Conservation (phyloP, 208 protist species). For the Acanthamoeba triangularis region DNA sequence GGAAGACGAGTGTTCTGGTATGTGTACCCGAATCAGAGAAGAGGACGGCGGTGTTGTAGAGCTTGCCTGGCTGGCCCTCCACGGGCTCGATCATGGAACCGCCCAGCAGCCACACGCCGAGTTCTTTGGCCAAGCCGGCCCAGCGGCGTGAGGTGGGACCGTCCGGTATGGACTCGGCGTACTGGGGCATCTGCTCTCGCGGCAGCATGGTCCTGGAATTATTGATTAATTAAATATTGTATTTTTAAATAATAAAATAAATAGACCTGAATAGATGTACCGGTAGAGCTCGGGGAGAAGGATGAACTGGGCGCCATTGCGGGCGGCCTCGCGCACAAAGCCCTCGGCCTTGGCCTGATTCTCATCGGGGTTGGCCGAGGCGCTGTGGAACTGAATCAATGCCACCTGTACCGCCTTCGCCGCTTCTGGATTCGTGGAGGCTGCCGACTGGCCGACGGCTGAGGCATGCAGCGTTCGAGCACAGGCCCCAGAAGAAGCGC, state of each 20-base stretch:
- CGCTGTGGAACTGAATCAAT: conserved; percentile 26
- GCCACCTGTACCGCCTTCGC: neutral
- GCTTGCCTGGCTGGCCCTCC: conserved; percentile 17
- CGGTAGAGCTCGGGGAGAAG: conserved; percentile 26
- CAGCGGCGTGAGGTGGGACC: neutral
- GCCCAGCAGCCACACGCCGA: conserved; percentile 36
- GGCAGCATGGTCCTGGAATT: neutral
- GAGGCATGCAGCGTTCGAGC: neutral
- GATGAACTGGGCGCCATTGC: conserved; percentile 17
- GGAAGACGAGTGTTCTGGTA: neutral
- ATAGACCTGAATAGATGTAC: neutral
- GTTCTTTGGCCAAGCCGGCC: neutral
- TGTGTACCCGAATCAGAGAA: conserved; percentile 1
- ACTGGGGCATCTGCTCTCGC: conserved; percentile 13
- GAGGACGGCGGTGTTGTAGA: conserved; percentile 53
- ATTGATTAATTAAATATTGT: neutral
- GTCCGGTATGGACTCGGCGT: neutral
- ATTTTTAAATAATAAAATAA: conserved; percentile 30
- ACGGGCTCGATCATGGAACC: conserved; percentile 35
- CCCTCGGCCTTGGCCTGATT: conserved; percentile 22
- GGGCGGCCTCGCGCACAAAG: conserved; percentile 7
- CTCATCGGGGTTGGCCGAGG: neutral
- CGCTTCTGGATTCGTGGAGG: neutral
- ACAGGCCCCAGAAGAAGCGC: neutral
- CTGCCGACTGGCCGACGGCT: neutral